Percentiles rank a stretch among this genome's conserved stretches.
These are phyloP conservation scores for Stropharia rugosoannulata DNA, from an alignment of 768 basidiomycete genomes.

Conservation along the genomic window DNA sequence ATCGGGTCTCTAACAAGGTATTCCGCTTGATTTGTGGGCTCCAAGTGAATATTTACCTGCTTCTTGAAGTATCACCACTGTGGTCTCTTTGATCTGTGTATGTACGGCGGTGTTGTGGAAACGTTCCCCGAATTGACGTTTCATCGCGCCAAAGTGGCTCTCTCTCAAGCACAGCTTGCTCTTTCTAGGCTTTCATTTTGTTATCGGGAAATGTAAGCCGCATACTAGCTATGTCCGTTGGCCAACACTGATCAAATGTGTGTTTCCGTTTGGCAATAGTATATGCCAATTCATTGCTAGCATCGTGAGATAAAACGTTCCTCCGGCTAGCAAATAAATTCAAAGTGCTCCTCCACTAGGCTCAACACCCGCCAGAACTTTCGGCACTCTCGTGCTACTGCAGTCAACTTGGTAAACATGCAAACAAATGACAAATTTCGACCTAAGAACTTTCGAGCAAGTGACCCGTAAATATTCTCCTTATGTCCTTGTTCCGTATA, in stretches of 20 bases:
- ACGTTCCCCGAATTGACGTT: background rate
- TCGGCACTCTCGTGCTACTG: slow-evolving; percentile 4
- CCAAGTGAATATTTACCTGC: background rate
- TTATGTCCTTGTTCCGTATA: background rate
- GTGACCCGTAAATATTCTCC: too few relatives aligned
- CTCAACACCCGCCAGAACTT: slow-evolving; percentile 13
- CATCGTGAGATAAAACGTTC: slow-evolving; percentile 13
- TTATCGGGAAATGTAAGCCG: slow-evolving; percentile 41
- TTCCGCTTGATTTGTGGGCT: background rate
- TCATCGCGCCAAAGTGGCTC: slow-evolving; percentile 35
- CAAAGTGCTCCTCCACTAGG: background rate
- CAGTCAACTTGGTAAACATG: slow-evolving; percentile 3
- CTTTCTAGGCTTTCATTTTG: slow-evolving; percentile 46
- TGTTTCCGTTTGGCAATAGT: slow-evolving; percentile 26
- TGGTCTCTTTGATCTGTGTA: slow-evolving; percentile 46
- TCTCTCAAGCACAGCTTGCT: slow-evolving; percentile 38
- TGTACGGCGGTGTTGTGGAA: slow-evolving; percentile 10
- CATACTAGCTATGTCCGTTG: background rate
- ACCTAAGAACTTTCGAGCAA: background rate
- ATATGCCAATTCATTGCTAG: slow-evolving; percentile 48
- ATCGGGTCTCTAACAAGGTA: slow-evolving; percentile 48
- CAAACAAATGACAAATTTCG: background rate
- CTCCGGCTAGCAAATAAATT: background rate
- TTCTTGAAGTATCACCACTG: slow-evolving; percentile 34
- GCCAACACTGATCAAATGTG: background rate